phyloP scores from a whole-genome alignment of 2,329 filamentous ascomycete genomes.

The Thielaviopsis ethacetica region DNA sequence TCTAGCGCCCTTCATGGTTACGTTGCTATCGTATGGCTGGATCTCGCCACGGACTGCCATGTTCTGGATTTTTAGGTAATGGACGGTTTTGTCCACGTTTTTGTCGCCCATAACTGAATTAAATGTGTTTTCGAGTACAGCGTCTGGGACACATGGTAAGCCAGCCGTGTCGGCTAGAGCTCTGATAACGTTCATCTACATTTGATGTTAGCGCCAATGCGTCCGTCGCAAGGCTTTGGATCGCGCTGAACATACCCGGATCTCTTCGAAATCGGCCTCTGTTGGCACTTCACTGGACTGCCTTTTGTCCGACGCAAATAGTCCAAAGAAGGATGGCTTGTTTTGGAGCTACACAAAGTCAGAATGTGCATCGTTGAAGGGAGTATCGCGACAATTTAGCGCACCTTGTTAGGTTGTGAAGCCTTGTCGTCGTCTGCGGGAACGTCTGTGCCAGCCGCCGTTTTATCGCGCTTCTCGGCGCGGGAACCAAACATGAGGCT shows the following conservation, averaged over 20 bases:
- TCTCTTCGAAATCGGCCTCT: background rate
- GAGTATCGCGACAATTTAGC: background rate
- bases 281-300: background rate
- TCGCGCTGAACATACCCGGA: background rate
- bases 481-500: slow-evolving; percentile 6
- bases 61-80: slow-evolving; percentile 62
- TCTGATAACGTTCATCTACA: slow-evolving; percentile 26
- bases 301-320: background rate
- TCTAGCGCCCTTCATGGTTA: slow-evolving; percentile 65
- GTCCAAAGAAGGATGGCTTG: background rate
- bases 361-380: background rate
- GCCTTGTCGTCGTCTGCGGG: background rate
- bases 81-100: slow-evolving; percentile 57
- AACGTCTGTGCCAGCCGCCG: background rate
- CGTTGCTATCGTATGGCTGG: slow-evolving; percentile 52
- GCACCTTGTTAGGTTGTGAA: slow-evolving; percentile 3
- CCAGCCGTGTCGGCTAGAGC: slow-evolving; percentile 25
- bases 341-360: background rate
- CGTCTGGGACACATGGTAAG: slow-evolving; percentile 33
- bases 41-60: slow-evolving; percentile 69
- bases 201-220: background rate
- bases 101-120: slow-evolving; percentile 49
- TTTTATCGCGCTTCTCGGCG: slow-evolving; percentile 8
- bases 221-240: background rate
- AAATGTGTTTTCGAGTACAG: slow-evolving; percentile 39